phyloP scores from a whole-genome alignment of 257 asterid species.

The Mitragyna speciosa region DNA sequence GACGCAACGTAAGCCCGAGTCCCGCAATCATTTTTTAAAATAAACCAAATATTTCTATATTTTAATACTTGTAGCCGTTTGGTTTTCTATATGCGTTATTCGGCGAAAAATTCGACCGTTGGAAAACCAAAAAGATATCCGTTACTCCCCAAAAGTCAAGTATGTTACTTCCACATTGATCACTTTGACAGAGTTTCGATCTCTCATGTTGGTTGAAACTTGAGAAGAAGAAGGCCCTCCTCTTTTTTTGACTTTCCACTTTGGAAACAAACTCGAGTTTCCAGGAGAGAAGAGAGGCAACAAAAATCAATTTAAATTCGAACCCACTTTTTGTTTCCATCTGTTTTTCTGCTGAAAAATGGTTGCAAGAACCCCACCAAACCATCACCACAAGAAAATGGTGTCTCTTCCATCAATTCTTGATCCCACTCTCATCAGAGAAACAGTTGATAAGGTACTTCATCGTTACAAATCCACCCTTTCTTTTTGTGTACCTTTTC shows the following conservation, averaged over 20 bases:
- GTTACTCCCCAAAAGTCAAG: neutral
- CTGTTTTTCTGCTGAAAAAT: conserved; percentile 32
- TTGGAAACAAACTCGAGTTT: conserved; percentile 17
- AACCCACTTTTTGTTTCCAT: conserved; percentile 1
- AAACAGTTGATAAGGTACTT: conserved; percentile 66
- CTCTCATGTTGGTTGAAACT: neutral
- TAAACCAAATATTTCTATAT: neutral
- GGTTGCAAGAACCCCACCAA: conserved; percentile 91
- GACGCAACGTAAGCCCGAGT: neutral
- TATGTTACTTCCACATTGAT: neutral
- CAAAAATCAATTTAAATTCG: conserved; percentile 3
- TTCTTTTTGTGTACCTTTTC: neutral
- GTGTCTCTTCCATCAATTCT: conserved; percentile 31
- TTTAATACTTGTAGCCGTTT: conserved; percentile 24
- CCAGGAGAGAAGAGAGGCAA: conserved; percentile 16
- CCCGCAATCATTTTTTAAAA: neutral
- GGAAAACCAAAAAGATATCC: conserved; percentile 15
- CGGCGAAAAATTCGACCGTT: conserved; percentile 32
- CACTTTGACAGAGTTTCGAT: neutral
- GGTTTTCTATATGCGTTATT: neutral
- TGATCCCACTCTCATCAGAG: conserved; percentile 65
- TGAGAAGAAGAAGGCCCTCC: conserved; percentile 11
- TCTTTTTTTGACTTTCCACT: conserved; percentile 15
- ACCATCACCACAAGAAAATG: conserved; percentile 40
- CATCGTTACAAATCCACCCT: neutral